Percentiles rank a stretch among this genome's conserved stretches.
Conservation (phyloP, 2,329 filamentous ascomycete genomes). For the Colletotrichum brevisporum region DNA sequence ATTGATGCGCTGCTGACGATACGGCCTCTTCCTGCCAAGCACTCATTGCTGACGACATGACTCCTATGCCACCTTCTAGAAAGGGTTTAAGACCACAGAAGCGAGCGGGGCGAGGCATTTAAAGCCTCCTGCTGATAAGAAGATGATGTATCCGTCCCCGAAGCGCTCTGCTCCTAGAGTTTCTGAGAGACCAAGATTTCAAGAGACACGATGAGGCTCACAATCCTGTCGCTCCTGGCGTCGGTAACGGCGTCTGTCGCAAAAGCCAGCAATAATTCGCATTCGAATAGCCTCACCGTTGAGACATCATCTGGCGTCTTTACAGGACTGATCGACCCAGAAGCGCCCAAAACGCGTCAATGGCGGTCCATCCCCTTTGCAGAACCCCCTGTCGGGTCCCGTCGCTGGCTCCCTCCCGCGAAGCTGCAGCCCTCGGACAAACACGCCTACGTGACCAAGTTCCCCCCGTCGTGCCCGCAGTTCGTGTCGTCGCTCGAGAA, state of each 20-base stretch:
- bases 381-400: slow-evolving; percentile 49
- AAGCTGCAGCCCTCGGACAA: slow-evolving; percentile 44
- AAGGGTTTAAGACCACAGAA: slow-evolving; percentile 1
- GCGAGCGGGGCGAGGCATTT: background rate
- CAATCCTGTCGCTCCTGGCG: slow-evolving; percentile 10
- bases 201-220: slow-evolving; percentile 16
- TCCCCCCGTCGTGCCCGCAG: slow-evolving; percentile 51
- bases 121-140: background rate
- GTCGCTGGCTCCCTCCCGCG: slow-evolving; percentile 49
- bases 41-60: slow-evolving; percentile 33
- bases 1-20: too few relatives aligned
- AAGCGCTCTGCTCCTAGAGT: background rate
- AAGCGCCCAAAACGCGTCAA: slow-evolving; percentile 52
- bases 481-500: slow-evolving; percentile 48
- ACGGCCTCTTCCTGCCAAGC: slow-evolving; percentile 1
- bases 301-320: slow-evolving; percentile 49
- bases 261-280: slow-evolving; percentile 3
- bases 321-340: slow-evolving; percentile 50
- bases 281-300: slow-evolving; percentile 45
- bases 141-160: background rate
- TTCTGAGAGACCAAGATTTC: background rate
- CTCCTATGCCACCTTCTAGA: slow-evolving; percentile 18
- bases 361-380: slow-evolving; percentile 56
- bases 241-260: background rate
- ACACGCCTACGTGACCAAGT: slow-evolving; percentile 46